These are phyloP conservation scores for Kluyveromyces aestuarii DNA, from an alignment of 805 yeast genomes.

Conservation along the genomic window DNA sequence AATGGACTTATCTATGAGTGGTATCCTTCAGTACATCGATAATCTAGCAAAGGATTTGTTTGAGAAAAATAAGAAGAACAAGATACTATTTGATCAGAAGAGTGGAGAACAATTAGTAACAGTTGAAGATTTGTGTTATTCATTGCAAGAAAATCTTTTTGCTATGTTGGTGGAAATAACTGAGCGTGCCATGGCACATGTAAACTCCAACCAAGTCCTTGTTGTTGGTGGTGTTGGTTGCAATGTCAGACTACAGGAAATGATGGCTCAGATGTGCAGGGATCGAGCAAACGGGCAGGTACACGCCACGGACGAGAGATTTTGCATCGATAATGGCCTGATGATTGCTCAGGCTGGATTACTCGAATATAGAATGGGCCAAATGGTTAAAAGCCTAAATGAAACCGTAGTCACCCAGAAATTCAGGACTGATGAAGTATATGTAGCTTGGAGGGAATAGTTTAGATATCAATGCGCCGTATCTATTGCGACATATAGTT, in stretches of 20 bases:
- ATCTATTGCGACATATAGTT: too few relatives aligned
- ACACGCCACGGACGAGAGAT: conserved; percentile 91
- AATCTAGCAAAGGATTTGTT: conserved; percentile 66
- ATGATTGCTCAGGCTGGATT: conserved; percentile 99
- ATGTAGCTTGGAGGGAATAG: conserved; percentile 76
- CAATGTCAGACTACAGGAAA: conserved; percentile 79
- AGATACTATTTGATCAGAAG: conserved; percentile 29
- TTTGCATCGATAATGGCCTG: conserved; percentile 95
- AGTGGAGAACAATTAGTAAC: conserved; percentile 46
- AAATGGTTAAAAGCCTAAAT: conserved; percentile 40
- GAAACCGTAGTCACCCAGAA: conserved; percentile 87
- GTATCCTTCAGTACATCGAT: conserved; percentile 81
- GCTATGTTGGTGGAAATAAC: conserved; percentile 98
- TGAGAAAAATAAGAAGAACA: conserved; percentile 32
- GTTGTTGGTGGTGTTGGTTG: conserved; percentile 99
- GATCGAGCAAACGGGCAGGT: conserved; percentile 79
- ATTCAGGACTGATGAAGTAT: conserved; percentile 91
- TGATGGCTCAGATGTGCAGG: conserved; percentile 93
- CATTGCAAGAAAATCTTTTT: conserved; percentile 84
- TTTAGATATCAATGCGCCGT: neutral
- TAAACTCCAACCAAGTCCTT: conserved; percentile 75
- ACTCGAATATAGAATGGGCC: conserved; percentile 76
- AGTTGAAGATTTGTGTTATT: conserved; percentile 82
- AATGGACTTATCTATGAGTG: conserved; percentile 96
- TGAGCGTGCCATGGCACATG: conserved; percentile 98